These are phyloP conservation scores for Arthrobotrys musiformis DNA, from an alignment of 2,329 filamentous ascomycete genomes.

Conservation along the genomic window DNA sequence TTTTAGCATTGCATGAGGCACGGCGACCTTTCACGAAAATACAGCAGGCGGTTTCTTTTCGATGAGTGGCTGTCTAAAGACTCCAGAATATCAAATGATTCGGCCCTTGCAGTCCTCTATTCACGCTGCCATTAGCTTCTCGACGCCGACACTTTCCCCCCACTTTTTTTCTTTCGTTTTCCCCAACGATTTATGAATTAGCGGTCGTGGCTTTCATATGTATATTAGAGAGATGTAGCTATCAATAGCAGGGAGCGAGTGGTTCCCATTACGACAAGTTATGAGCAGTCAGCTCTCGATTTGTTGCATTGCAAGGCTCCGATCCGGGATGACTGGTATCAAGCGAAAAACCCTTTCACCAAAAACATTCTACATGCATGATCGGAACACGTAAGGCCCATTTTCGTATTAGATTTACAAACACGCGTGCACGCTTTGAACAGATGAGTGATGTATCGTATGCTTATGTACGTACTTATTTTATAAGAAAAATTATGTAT, in stretches of 20 bases:
- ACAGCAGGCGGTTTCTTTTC: neutral
- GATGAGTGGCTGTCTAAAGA: neutral
- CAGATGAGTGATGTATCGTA: too few relatives aligned
- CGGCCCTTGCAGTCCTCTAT: neutral
- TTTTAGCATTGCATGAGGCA: conserved; percentile 22
- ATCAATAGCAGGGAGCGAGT: neutral
- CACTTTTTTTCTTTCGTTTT: neutral
- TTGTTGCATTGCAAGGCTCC: neutral
- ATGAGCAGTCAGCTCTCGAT: neutral
- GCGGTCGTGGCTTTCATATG: neutral
- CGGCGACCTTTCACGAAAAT: neutral
- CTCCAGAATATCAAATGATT: neutral
- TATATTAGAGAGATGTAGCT: conserved; percentile 7
- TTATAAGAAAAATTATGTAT: conserved; percentile 19
- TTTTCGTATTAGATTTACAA: neutral
- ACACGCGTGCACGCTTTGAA: too few relatives aligned
- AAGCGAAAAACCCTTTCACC: neutral
- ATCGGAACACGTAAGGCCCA: neutral
- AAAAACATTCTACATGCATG: neutral
- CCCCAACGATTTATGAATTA: neutral
- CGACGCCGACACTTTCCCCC: neutral
- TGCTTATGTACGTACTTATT: neutral
- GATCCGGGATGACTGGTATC: neutral
- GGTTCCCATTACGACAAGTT: neutral
- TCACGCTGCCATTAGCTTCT: neutral